Evolutionary conservation across 305 asterid species (phyloP), one percentile per base, ranked within the genome.

Genomic region (Fraxinus albicans): DNA sequence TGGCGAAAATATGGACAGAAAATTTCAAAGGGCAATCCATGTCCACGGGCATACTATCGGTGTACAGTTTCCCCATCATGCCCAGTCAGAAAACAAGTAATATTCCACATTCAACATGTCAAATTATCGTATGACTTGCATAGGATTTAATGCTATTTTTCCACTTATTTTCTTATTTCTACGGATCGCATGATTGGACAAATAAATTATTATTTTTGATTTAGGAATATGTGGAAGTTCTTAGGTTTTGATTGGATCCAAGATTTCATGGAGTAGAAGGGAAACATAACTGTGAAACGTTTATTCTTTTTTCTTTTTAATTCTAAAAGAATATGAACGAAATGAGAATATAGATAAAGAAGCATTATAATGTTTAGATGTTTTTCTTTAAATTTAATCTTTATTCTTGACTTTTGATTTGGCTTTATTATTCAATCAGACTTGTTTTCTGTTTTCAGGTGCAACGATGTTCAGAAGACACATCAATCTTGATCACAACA

Each of bases 1-100:
- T 95, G 99, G 99, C 92, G 99, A 74, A 95, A 95, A 77, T 95
- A 95, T 42, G 99, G 99, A 55, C 99, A 95, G 86, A 95, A 95
- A 80, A 91, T 89, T 1, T 84, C 99, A 0, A 95, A 94, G 80
- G 97, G 97, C 6, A 95, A 95, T 83, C 99, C 97, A 7, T 93
- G 97, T 34, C 98, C 99, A n/a, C 83, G 99, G 35, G 96, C 99
- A 1, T 95, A 95, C 76, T 95, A 95, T 80, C 92, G 98, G 0
- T 95, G 99, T 88, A 94, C 99, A 4, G 91, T 90, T 47, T 93
- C 97, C 0, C 88, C 95, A 0, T 78, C 93, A 0, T 95, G 99
- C 60, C 98, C 99, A 0, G 99, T 95, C 8, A 91, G 98, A 31
- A 95, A 95, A 88, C 98, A 93, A 90, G 97, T 93, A 86, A 58